phyloP scores from a whole-genome alignment of 192 early-diverging fungal species.

The Lunasporangiospora selenospora region DNA sequence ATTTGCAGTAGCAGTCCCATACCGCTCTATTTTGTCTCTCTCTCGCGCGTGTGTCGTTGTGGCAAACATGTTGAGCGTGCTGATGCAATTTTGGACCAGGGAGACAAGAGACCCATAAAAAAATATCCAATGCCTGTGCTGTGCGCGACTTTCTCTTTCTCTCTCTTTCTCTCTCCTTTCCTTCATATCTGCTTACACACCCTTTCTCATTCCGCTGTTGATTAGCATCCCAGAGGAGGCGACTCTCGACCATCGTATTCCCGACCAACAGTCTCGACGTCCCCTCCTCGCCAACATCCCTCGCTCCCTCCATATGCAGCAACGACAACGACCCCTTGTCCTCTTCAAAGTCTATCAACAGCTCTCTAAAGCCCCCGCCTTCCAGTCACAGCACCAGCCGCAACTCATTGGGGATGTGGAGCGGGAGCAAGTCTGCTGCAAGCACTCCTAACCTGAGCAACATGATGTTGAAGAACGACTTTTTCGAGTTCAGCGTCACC shows the following conservation, averaged over 20 bases:
- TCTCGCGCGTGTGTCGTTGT: too few species aligned
- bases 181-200: neutral
- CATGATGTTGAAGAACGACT: neutral
- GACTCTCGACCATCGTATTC: slow-evolving; percentile 28
- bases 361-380: slow-evolving; percentile 1
- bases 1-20: neutral
- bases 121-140: neutral
- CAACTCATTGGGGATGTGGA: slow-evolving; percentile 18
- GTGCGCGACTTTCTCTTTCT: neutral
- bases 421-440: slow-evolving; percentile 23
- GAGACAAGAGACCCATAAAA: neutral
- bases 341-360: slow-evolving; percentile 9
- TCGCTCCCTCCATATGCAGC: neutral
- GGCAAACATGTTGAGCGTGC: neutral
- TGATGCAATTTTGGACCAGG: neutral
- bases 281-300: neutral
- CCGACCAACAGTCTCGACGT: slow-evolving; percentile 11
- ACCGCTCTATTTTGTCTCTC: too few species aligned
- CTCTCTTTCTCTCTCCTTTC: neutral
- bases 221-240: slow-evolving; percentile 24
- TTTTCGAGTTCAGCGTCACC: too few species aligned
- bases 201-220: neutral
- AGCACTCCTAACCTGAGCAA: slow-evolving; percentile 30
- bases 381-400: slow-evolving; percentile 4
- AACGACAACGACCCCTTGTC: neutral